phyloP scores from a whole-genome alignment of 495 filamentous ascomycete genomes.

The Aspergillus sclerotioniger region DNA sequence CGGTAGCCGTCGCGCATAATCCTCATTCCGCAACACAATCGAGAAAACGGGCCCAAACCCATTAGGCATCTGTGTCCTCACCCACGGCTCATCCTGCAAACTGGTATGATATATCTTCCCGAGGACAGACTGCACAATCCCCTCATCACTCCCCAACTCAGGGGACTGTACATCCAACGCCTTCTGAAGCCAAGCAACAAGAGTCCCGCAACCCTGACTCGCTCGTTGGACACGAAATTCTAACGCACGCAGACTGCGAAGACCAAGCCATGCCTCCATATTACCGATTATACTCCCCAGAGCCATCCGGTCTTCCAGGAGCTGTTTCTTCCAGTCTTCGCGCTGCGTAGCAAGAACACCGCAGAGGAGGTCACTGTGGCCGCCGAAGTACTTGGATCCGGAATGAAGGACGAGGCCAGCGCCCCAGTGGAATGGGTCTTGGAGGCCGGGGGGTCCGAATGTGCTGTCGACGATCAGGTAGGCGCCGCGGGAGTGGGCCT shows the following conservation, averaged over 20 bases:
- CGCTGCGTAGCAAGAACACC: conserved; percentile 64
- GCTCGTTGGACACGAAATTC: conserved; percentile 71
- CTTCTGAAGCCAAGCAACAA: conserved; percentile 66
- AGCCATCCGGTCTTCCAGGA: conserved; percentile 60
- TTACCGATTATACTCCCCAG: conserved; percentile 77
- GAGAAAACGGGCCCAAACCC: conserved; percentile 82
- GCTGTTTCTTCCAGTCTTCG: conserved; percentile 46
- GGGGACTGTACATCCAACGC: conserved; percentile 31
- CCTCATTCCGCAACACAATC: conserved; percentile 54
- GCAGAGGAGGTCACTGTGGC: conserved; percentile 81
- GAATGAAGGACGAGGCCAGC: conserved; percentile 81
- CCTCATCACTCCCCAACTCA: conserved; percentile 23
- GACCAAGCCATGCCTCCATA: conserved; percentile 80
- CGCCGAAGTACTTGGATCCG: conserved; percentile 87
- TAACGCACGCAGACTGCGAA: conserved; percentile 74
- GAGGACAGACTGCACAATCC: conserved; percentile 48
- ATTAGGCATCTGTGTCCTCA: conserved; percentile 77
- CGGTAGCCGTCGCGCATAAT: conserved; percentile 63
- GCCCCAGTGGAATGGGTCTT: conserved; percentile 71
- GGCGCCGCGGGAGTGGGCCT: conserved; percentile 64
- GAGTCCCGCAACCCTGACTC: conserved; percentile 54
- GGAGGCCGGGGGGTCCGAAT: conserved; percentile 78
- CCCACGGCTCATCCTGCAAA: conserved; percentile 66
- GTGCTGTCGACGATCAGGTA: conserved; percentile 76
- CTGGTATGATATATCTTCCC: conserved; percentile 66